A percentile compares a stretch with the other conserved stretches of the same genome.
These are phyloP conservation scores for Tuber brumale DNA, from an alignment of 495 filamentous ascomycete species.

Conservation along the genomic window DNA sequence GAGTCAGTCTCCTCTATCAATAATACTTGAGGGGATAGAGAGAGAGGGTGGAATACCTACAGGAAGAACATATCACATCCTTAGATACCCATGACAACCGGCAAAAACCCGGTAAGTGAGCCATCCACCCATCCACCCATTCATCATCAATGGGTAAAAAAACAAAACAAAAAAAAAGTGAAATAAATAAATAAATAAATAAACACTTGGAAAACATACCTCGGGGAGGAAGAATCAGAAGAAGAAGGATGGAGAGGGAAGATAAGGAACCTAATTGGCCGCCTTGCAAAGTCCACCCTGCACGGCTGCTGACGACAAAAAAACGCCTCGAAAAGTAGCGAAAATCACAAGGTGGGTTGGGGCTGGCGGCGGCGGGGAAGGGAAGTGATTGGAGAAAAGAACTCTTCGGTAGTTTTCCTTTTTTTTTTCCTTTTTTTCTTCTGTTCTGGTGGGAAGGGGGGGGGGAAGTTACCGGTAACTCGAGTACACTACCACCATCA, in stretches of 20 bases:
- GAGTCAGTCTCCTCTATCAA: no score
- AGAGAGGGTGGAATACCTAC: no score
- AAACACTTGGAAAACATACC: not conserved
- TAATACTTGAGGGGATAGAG: no score
- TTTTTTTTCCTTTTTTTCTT: not conserved
- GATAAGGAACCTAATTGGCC: not conserved
- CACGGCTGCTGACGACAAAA: not conserved
- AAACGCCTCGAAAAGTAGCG: slow-evolving; percentile 1
- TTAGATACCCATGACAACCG: not conserved
- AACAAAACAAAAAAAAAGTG: no score
- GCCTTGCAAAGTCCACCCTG: not conserved
- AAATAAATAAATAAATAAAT: not conserved
- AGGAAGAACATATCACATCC: not conserved
- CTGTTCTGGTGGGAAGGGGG: not conserved
- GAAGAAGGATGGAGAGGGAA: not conserved
- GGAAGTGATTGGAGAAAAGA: no score
- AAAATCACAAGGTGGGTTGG: not conserved
- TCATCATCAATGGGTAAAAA: no score
- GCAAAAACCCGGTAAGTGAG: not conserved
- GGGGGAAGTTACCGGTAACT: no score
- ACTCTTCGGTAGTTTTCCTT: not conserved
- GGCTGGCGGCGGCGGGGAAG: not conserved
- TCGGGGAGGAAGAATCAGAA: no score
- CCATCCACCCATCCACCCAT: no score
- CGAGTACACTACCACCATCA: no score